phyloP scores from a whole-genome alignment of 2,329 filamentous ascomycete genomes.

The Paecilomyces sp. region DNA sequence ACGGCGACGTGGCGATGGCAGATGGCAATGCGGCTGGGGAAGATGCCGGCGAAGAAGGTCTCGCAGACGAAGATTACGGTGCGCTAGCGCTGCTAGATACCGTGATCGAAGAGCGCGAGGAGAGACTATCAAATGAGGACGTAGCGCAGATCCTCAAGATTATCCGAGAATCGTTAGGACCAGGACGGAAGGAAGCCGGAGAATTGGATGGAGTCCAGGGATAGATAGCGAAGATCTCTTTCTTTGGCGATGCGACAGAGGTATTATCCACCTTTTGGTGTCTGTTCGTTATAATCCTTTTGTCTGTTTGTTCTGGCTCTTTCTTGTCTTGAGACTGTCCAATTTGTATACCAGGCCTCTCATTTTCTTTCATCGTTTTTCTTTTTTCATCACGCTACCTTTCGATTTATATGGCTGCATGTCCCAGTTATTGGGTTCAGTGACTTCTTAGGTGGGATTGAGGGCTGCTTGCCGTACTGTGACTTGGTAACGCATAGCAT shows the following conservation, averaged over 20 bases:
- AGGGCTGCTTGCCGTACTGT: neutral
- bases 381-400: neutral
- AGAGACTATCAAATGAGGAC: constrained; percentile 31
- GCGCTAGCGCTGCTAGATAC: constrained; percentile 31
- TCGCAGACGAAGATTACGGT: constrained; percentile 24
- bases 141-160: constrained; percentile 27
- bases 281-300: too few species aligned
- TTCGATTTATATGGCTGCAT: too few species aligned
- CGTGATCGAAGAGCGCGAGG: constrained; percentile 37
- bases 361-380: neutral
- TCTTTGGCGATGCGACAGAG: too few species aligned
- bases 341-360: too few species aligned
- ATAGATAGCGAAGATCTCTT: neutral
- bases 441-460: neutral
- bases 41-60: constrained; percentile 10
- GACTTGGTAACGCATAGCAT: neutral
- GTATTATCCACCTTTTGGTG: neutral
- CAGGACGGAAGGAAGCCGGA: neutral
- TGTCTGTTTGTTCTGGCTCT: too few species aligned
- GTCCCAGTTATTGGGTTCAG: too few species aligned
- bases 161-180: constrained; percentile 26
- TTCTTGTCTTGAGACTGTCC: too few species aligned
- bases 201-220: neutral
- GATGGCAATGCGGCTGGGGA: constrained; percentile 11
- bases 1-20: constrained; percentile 5